Evolutionary conservation across 2,329 filamentous ascomycete species (phyloP).

Genomic region (Aspergillus puulaauensis): DNA sequence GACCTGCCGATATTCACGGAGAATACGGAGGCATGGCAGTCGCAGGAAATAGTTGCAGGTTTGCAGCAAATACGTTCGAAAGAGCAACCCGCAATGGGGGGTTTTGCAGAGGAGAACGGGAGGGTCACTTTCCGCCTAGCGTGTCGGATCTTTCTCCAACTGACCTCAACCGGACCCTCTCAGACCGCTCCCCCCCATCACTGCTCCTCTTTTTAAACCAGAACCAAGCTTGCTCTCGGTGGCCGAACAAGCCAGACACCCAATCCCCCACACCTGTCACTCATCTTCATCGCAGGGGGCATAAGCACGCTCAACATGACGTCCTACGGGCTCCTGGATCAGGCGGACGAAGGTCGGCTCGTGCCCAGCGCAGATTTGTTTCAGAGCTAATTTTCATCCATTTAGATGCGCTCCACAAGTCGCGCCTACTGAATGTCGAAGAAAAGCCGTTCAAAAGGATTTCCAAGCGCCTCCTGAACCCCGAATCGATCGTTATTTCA

Average conservation of each 20-base stretch:
- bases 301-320: constrained; percentile 42
- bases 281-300: neutral
- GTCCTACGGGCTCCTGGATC: constrained; percentile 68
- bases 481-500: constrained; percentile 62
- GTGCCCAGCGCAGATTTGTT: constrained; percentile 7
- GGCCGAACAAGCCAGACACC: constrained; percentile 14
- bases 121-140: constrained; percentile 10
- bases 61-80: constrained; percentile 6
- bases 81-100: constrained; percentile 3
- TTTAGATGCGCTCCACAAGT: constrained; percentile 78
- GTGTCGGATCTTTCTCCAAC: neutral
- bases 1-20: neutral
- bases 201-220: constrained; percentile 4
- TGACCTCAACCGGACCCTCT: neutral
- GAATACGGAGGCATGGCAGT: neutral
- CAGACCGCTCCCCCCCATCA: constrained; percentile 16
- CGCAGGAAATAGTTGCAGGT: constrained; percentile 5
- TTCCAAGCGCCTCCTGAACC: constrained; percentile 72
- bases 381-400: constrained; percentile 18
- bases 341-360: constrained; percentile 56
- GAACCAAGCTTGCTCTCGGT: constrained; percentile 12
- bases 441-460: constrained; percentile 90
- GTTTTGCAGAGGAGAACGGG: neutral
- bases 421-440: constrained; percentile 83
- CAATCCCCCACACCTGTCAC: neutral